phyloP scores from a whole-genome alignment of 768 basidiomycete genomes.

The Hydnomerulius pinastri region DNA sequence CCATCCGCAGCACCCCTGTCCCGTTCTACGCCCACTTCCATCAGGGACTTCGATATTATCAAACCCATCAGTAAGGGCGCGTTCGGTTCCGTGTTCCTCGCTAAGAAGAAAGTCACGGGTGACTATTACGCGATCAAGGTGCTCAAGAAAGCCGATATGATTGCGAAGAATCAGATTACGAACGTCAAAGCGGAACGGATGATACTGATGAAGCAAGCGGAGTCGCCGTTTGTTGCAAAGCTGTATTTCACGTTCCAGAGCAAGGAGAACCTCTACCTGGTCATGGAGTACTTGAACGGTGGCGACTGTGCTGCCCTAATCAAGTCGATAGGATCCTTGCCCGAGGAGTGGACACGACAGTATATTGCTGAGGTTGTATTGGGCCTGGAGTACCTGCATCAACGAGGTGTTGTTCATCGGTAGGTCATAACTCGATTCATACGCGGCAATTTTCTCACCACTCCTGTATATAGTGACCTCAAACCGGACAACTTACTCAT shows the following conservation, averaged over 20 bases:
- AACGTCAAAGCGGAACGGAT: constrained; percentile 99
- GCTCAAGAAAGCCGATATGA: constrained; percentile 99
- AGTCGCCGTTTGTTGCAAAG: constrained; percentile 97
- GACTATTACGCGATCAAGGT: constrained; percentile 99
- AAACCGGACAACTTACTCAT: constrained; percentile 99
- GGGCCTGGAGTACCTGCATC: constrained; percentile 95
- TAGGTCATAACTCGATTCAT: constrained; percentile 37
- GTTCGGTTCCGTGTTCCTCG: constrained; percentile 96
- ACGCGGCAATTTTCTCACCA: background rate
- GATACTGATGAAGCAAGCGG: constrained; percentile 99
- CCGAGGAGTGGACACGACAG: constrained; percentile 96
- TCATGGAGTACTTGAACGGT: constrained; percentile 99
- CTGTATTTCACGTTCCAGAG: constrained; percentile 99
- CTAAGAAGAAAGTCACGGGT: constrained; percentile 97
- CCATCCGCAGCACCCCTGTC: constrained; percentile 75
- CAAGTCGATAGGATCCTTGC: constrained; percentile 89
- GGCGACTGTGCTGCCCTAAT: constrained; percentile 97
- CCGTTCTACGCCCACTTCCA: constrained; percentile 83
- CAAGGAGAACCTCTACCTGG: constrained; percentile 97
- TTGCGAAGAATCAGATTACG: constrained; percentile 99
- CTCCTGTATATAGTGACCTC: constrained; percentile 66
- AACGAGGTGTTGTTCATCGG: constrained; percentile 96
- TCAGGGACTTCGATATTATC: constrained; percentile 99
- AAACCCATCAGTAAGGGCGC: constrained; percentile 99
- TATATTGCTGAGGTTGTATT: constrained; percentile 96